Conservation (phyloP, 768 basidiomycete species). For the Tubosaeta sp. region DNA sequence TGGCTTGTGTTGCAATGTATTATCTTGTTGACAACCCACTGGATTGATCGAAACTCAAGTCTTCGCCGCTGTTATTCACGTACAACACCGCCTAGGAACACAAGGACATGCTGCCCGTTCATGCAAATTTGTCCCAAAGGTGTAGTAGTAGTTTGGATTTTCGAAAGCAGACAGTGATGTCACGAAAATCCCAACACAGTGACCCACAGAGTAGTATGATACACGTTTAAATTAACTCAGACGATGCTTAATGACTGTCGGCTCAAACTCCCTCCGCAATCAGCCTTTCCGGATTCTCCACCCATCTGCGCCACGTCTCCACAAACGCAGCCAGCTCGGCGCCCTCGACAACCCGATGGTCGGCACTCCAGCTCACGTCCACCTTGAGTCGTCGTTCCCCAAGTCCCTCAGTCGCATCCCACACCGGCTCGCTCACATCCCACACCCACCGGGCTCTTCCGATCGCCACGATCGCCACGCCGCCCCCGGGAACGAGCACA, state of each 20-base stretch:
- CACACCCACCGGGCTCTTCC: conserved; percentile 75
- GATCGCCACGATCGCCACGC: conserved; percentile 80
- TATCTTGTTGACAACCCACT: no score
- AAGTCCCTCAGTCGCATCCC: conserved; percentile 7
- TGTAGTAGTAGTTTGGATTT: no score
- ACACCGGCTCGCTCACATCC: conserved; percentile 52
- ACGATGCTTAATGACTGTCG: no score
- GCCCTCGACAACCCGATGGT: conserved; percentile 85
- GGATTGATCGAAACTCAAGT: no score
- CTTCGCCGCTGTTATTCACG: no score
- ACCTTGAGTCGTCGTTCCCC: conserved; percentile 56
- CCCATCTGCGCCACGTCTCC: conserved; percentile 77
- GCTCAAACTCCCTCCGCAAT: conserved; percentile 47
- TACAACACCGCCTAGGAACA: no score
- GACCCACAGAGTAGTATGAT: background rate
- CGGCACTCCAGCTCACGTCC: conserved; percentile 78
- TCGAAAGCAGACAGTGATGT: no score
- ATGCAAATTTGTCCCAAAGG: no score
- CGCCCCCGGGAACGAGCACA: conserved; percentile 76
- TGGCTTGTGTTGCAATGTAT: no score
- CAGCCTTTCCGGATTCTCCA: conserved; percentile 69
- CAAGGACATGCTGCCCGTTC: no score
- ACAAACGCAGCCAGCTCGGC: conserved; percentile 88
- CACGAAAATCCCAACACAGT: background rate
- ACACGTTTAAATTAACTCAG: no score